Conservation (phyloP, 495 filamentous ascomycete species). For the Hyaloscypha finlandica region DNA sequence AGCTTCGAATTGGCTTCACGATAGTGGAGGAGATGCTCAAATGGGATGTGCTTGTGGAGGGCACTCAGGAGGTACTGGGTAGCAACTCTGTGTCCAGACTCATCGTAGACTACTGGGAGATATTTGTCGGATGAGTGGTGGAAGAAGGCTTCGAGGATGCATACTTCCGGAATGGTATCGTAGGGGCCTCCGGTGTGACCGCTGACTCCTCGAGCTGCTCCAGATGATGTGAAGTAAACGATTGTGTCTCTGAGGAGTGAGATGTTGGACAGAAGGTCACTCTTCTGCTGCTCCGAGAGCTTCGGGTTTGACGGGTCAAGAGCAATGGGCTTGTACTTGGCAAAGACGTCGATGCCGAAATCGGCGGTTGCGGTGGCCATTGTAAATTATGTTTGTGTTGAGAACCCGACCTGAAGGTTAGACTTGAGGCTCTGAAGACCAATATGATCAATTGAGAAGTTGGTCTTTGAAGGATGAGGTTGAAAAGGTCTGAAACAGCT, state of each 20-base stretch:
- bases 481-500: not conserved
- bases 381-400: conserved; percentile 5
- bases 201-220: conserved; percentile 24
- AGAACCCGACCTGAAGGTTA: not conserved
- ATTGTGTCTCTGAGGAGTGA: conserved; percentile 27
- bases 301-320: conserved; percentile 27
- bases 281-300: conserved; percentile 24
- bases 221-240: conserved; percentile 27
- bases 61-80: conserved; percentile 27
- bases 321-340: conserved; percentile 23
- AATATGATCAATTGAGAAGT: not conserved
- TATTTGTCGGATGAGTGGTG: conserved; percentile 20
- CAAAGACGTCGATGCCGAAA: conserved; percentile 30
- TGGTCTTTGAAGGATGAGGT: not conserved
- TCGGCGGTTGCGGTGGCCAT: conserved; percentile 28
- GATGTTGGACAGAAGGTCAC: conserved; percentile 27
- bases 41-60: conserved; percentile 24
- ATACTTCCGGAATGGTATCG: conserved; percentile 28
- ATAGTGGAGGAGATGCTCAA: conserved; percentile 29
- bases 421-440: not conserved
- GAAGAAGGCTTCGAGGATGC: conserved; percentile 29
- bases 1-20: conserved; percentile 30
- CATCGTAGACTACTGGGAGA: conserved; percentile 26
- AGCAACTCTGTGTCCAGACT: conserved; percentile 28
- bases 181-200: conserved; percentile 29